Base-by-base conservation (phyloP, 208 protist species). In the Trypanosoma scelopori region DNA sequence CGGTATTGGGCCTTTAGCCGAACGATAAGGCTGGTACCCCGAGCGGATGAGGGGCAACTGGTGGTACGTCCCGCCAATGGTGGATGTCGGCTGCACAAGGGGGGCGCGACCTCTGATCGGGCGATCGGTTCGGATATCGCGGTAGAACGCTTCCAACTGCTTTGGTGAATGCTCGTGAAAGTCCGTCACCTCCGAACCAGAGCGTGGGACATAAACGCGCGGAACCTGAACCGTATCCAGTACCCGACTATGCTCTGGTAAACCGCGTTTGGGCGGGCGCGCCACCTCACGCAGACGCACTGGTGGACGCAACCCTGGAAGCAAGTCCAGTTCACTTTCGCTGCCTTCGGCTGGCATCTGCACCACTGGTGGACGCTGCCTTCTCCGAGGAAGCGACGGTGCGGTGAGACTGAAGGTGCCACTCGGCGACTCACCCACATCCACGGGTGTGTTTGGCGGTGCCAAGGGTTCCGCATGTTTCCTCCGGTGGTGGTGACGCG, bases 71-170 rank as follows among this genome's bases (percentile, higher is more conserved):
- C 85, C 89, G 37, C 89, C 84, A 22, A 79, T 47, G n/a, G 89
- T 68, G 20, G 85, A 89, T 9, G 76, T 83, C 20, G 64, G 61
- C 27, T 65, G 69, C 12, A 84, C 85, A 22, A 94, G 69, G 35
- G 85, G 89, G 23, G 85, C 89, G 4, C 85, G 77, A 5, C 85
- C 85, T 43, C 71, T 69, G 25, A 89, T 71, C 35, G 89, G 71
- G 13, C 75, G 81, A 11, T 80, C 79, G n/a, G 82, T 65, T 28
- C 74, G 67, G 27, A 94, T 69, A 42, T 91, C 71, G 5, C 65
- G 69, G 56, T 87, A 91, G 58, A 94, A 94, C 55, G 80, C 71
- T 20, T 84, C 69, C 13, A 94, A 67, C 65, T 85, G 84, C 49
- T 79, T 70, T 20, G 63, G 62, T 11, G 85, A 89, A 72, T 91